Percentiles rank a stretch among this genome's conserved stretches.
phyloP scores from a whole-genome alignment of 1,139 yeast genomes.

The Sugiyamaella japonica region DNA sequence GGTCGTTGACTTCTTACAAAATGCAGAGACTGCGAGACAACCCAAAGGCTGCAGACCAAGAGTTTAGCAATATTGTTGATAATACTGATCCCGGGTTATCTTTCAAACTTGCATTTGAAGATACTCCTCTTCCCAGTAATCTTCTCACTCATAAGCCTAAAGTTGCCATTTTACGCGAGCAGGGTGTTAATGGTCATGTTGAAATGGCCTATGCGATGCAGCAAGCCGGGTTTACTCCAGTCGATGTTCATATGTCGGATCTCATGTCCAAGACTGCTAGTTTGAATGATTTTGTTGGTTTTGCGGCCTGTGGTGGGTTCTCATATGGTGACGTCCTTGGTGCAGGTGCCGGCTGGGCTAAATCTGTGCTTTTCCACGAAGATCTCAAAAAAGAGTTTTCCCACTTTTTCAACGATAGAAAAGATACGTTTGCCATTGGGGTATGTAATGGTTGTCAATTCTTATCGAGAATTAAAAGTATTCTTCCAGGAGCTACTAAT shows the following conservation, averaged over 20 bases:
- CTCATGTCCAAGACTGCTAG: conserved; percentile 69
- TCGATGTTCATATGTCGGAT: conserved; percentile 97
- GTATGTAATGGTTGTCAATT: conserved; percentile 99
- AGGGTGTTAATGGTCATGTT: conserved; percentile 97
- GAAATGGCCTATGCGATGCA: conserved; percentile 99
- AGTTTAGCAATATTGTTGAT: conserved; percentile 69
- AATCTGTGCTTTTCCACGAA: conserved; percentile 87
- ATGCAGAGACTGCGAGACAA: conserved; percentile 93
- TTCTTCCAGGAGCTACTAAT: conserved; percentile 91
- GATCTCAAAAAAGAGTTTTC: conserved; percentile 73
- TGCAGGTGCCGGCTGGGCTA: conserved; percentile 99
- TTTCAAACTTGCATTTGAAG: conserved; percentile 69
- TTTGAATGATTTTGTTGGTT: conserved; percentile 82
- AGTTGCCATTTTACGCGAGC: conserved; percentile 97
- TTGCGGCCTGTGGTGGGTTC: conserved; percentile 99
- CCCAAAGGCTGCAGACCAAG: conserved; percentile 87
- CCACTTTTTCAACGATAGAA: conserved; percentile 79
- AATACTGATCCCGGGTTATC: conserved; percentile 88
- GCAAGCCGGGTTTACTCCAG: conserved; percentile 89
- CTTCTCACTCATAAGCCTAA: conserved; percentile 59
- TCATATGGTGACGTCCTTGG: conserved; percentile 99
- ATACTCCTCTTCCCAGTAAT: conserved; percentile 35
- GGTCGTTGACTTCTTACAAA: conserved; percentile 89
- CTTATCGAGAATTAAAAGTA: conserved; percentile 77
- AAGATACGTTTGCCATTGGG: conserved; percentile 96